Evolutionary conservation across 768 basidiomycete genomes (phyloP), one percentile per base, ranked within the genome.

Genomic region (Trametes coccinea): DNA sequence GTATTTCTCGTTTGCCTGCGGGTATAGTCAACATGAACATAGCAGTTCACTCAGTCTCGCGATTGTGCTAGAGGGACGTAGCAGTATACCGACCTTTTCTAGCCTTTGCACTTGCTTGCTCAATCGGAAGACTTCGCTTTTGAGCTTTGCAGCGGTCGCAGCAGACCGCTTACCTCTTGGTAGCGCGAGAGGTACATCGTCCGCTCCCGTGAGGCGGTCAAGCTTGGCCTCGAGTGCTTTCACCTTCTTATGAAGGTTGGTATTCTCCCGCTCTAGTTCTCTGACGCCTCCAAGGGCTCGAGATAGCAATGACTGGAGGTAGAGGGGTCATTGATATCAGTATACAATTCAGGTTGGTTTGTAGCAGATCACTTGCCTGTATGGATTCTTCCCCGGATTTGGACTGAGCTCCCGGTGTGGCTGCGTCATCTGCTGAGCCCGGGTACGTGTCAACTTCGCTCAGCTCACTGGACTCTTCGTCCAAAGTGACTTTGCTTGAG

Each of bases 11-110:
- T 63, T 60, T 4, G 59, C 59, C 73, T 74, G 22, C 10, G 22
- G 13, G 30, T 11, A 17, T 22, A 53, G 4, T 2, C 16, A 47
- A 5, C 7, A 44, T 31, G 13, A 30, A 8, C 29, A 14, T 4
- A 34, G 40, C 54, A 37, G 31, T 8, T 16, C 45, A 14, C 29
- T 45, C 6, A 43, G 31, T 41, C 50, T 22, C 22, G 22, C 22
- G 22, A 22, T 22, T 22, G 22, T 22, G 22, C 22, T 22, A 22
- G 22, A 22, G 22, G 47, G 37, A 11, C 13, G 34, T 34, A 44
- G 41, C 27, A n/a, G 30, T n/a, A 40, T 30, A 53, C 61, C n/a
- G 43, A 73, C 74, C 67, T 68, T 70, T 60, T 75, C 68, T 39
- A 74, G 48, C 10, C 56, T 58, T n/a, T 45, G 52, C 0, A 74